These are phyloP conservation scores for Biscutella laevigata DNA, from an alignment of 441 rosid genomes.

Conservation along the genomic window DNA sequence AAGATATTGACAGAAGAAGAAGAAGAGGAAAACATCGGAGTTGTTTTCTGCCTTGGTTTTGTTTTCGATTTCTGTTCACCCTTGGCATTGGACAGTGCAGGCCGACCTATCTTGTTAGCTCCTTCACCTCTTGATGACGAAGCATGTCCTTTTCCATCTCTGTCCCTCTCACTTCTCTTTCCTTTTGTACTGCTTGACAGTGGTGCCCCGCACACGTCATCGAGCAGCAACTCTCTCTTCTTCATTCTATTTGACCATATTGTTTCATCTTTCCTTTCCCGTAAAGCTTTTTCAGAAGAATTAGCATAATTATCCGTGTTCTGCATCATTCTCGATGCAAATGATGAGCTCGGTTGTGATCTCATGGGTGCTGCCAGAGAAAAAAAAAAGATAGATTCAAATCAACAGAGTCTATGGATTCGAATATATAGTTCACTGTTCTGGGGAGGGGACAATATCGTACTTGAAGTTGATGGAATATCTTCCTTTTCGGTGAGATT, in stretches of 20 bases:
- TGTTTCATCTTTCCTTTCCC: conserved; percentile 54
- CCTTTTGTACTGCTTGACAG: conserved; percentile 48
- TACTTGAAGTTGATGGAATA: conserved; percentile 25
- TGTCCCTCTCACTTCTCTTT: conserved; percentile 93
- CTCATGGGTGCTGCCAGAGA: conserved; percentile 50
- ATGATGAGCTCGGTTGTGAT: conserved; percentile 48
- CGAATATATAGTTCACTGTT: not conserved
- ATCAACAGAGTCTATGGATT: conserved; percentile 1
- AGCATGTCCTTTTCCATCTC: conserved; percentile 79
- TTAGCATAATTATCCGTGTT: conserved; percentile 42
- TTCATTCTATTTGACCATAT: conserved; percentile 54
- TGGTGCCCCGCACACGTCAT: conserved; percentile 53
- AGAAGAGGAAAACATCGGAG: conserved; percentile 67
- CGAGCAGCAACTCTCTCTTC: conserved; percentile 74
- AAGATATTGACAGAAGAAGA: conserved; percentile 52
- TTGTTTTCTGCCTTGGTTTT: conserved; percentile 80
- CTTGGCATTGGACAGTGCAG: conserved; percentile 59
- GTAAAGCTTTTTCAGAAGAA: conserved; percentile 35
- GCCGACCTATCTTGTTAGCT: conserved; percentile 66
- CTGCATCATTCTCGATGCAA: conserved; percentile 36
- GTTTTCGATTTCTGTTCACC: conserved; percentile 78
- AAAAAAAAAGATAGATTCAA: not conserved
- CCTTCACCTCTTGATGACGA: conserved; percentile 68
- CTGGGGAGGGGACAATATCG: not conserved
- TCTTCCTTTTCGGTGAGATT: conserved; percentile 24